A percentile compares a stretch with the other conserved stretches of the same genome.
phyloP scores from a whole-genome alignment of 2,329 filamentous ascomycete genomes.

The Zasmidium angulare region DNA sequence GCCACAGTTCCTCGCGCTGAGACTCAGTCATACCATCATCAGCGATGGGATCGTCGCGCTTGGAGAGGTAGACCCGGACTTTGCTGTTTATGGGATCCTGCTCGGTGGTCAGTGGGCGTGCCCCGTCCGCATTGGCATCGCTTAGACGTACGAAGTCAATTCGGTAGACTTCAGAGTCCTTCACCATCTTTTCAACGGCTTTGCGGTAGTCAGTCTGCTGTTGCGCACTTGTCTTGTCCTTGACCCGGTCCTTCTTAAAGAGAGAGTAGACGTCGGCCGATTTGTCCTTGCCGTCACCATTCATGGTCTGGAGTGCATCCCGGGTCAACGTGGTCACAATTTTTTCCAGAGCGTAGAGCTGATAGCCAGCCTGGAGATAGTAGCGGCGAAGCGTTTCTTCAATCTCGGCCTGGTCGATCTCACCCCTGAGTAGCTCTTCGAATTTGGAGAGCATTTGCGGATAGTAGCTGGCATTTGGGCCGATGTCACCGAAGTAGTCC shows the following conservation, averaged over 20 bases:
- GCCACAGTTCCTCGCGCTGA: conserved; percentile 66
- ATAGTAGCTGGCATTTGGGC: conserved; percentile 72
- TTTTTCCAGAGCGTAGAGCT: conserved; percentile 88
- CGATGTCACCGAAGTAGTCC: conserved; percentile 72
- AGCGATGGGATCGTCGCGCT: conserved; percentile 72
- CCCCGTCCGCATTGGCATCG: background rate
- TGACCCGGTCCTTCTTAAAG: conserved; percentile 78
- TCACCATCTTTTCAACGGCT: conserved; percentile 87
- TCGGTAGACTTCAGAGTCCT: conserved; percentile 88
- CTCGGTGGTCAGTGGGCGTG: background rate
- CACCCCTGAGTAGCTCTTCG: conserved; percentile 79
- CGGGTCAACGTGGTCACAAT: conserved; percentile 79
- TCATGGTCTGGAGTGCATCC: conserved; percentile 79
- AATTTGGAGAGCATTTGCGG: conserved; percentile 80
- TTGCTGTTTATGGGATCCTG: conserved; percentile 67
- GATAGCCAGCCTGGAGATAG: conserved; percentile 89
- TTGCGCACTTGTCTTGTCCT: conserved; percentile 83
- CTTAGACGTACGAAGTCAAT: conserved; percentile 69
- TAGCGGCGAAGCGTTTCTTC: conserved; percentile 90
- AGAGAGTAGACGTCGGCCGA: conserved; percentile 85
- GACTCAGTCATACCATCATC: conserved; percentile 65
- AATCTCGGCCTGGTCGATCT: conserved; percentile 77
- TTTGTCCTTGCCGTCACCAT: conserved; percentile 86
- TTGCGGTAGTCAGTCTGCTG: conserved; percentile 88
- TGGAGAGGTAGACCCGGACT: conserved; percentile 77